A percentile compares a stretch with the other conserved stretches of the same genome.
Conservation (phyloP, 2,329 filamentous ascomycete genomes). For the Beauveria asiatica region DNA sequence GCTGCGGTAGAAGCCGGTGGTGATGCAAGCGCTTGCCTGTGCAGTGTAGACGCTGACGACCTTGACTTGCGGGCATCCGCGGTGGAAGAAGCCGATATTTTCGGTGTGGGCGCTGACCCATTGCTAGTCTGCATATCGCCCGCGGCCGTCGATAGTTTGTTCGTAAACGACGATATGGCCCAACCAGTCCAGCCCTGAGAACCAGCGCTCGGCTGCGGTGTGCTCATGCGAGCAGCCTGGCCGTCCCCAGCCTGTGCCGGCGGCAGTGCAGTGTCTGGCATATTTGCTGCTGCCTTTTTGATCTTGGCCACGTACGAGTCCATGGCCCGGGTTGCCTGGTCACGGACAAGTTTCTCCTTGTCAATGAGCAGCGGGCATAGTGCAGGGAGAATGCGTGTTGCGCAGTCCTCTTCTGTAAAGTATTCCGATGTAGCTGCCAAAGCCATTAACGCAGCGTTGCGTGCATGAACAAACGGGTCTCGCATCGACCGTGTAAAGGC, state of each 20-base stretch:
- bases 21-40: slow-evolving; percentile 51
- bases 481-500: slow-evolving; percentile 83
- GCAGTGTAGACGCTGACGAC: slow-evolving; percentile 49
- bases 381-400: slow-evolving; percentile 70
- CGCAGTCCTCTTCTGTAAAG: slow-evolving; percentile 86
- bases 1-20: slow-evolving; percentile 38
- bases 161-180: slow-evolving; percentile 98
- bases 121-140: slow-evolving; percentile 70
- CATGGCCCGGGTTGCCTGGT: slow-evolving; percentile 83
- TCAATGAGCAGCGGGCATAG: slow-evolving; percentile 82
- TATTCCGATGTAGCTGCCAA: slow-evolving; percentile 76
- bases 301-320: slow-evolving; percentile 79
- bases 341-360: slow-evolving; percentile 89
- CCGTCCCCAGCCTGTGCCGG: slow-evolving; percentile 47
- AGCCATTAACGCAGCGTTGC: slow-evolving; percentile 82
- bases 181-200: slow-evolving; percentile 72
- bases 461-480: slow-evolving; percentile 90
- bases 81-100: slow-evolving; percentile 32
- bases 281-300: slow-evolving; percentile 64
- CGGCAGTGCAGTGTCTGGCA: slow-evolving; percentile 75
- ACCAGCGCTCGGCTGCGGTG: slow-evolving; percentile 57
- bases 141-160: slow-evolving; percentile 75
- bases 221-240: slow-evolving; percentile 65
- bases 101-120: slow-evolving; percentile 32
- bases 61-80: slow-evolving; percentile 30